Evolutionary conservation across 179 eudicot species (phyloP), one percentile per base, ranked within the genome.

Genomic region (Patellifolia procumbens): DNA sequence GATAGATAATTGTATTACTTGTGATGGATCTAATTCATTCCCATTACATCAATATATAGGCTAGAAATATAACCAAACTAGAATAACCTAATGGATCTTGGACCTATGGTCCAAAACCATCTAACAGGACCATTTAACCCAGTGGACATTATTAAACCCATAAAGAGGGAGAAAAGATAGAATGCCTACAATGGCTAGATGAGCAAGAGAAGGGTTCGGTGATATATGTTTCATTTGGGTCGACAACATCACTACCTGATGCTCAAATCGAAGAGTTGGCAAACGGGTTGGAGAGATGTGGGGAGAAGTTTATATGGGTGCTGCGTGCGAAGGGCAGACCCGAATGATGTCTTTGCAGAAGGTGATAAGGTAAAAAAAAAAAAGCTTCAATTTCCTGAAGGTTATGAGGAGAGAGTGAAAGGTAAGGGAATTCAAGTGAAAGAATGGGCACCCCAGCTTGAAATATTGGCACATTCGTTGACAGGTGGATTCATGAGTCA

Each of bases 221-320:
- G 34, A 43, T 89, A 1, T 90, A 61, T 17, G 87, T 90, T 0
- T 89, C 89, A 0, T 89, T 90, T 60, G 95, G 95, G 7, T 83
- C 92, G 2, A 85, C 84, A 8, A 78, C 86, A 22, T 80, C 89
- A 0, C 1, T 89, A 1, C 20, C 69, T 0, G 78, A 83, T 5
- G 86, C 39, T 9, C 70, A 66, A 17, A 66, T 39, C 9, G 32
- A 42, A 37, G 32, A 66, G 20, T 24, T 66, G 2, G 70, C 70
- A 39, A 39, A 66, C 7, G 70, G 70, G 52, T 66, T 39, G 49
- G 70, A 66, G 24, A 66, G 19, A 22, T n/a, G 51, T 4, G 60
- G 60, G 29, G 60, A 55, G 60, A 55, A 55, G 60, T 55, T 74
- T 68, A 22, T 74, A 1, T 74, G 77, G 77, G 77, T 49, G 17